Evolutionary conservation across 257 asterid genomes (phyloP).

Genomic region (Linderniella brevidens): DNA sequence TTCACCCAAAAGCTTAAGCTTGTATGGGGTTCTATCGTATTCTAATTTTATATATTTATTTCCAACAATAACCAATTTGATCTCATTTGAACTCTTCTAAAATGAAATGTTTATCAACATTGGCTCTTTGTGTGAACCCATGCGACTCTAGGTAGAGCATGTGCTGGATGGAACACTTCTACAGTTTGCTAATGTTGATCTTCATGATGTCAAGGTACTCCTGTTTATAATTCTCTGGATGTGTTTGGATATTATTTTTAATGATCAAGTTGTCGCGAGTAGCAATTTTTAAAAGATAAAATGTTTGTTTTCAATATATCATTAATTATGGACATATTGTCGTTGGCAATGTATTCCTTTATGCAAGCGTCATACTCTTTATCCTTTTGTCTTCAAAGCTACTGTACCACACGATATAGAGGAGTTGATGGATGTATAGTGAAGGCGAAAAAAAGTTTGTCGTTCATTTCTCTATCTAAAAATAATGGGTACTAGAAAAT

Average conservation of each 20-base stretch:
- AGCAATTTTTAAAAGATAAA: background rate
- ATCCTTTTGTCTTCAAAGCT: no score
- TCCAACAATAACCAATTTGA: conserved; percentile 2
- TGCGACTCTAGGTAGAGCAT: conserved; percentile 49
- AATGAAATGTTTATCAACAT: background rate
- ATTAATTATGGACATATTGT: no score
- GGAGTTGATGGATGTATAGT: no score
- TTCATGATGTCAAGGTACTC: conserved; percentile 84
- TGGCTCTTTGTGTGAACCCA: conserved; percentile 14
- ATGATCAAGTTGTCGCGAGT: background rate
- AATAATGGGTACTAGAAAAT: no score
- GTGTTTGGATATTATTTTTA: background rate
- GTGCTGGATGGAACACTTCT: conserved; percentile 47
- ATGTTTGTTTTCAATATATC: background rate
- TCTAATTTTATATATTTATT: background rate
- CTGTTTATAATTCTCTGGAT: conserved; percentile 7
- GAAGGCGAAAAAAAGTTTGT: no score
- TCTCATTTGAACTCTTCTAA: conserved; percentile 7
- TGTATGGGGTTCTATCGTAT: conserved; percentile 4
- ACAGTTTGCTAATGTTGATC: conserved; percentile 62
- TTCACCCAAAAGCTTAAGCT: conserved; percentile 7
- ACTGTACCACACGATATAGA: no score
- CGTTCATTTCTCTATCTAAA: no score
- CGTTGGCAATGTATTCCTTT: no score
- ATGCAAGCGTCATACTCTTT: no score